Percentiles rank a stretch among this genome's conserved stretches.
phyloP scores from a whole-genome alignment of 2,329 filamentous ascomycete genomes.

The Cadophora gregata region DNA sequence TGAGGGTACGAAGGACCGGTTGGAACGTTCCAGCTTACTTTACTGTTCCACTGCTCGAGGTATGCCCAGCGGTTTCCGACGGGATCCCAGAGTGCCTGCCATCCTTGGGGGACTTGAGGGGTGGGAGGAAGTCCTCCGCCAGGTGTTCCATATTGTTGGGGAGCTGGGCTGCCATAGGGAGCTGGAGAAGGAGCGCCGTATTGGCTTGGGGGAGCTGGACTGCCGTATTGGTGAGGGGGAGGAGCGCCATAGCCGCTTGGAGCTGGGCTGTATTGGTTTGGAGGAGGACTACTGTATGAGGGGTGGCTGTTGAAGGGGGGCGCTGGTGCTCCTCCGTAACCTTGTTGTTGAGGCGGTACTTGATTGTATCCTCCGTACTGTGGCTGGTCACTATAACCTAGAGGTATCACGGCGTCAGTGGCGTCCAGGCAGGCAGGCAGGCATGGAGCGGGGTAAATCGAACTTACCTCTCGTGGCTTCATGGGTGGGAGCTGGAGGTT shows the following conservation, averaged over 20 bases:
- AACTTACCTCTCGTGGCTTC: constrained; percentile 22
- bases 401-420: constrained; percentile 1
- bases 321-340: constrained; percentile 21
- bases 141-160: constrained; percentile 34
- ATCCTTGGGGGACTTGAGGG: constrained; percentile 64
- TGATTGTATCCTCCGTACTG: constrained; percentile 29
- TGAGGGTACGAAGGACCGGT: constrained; percentile 49
- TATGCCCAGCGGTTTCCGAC: constrained; percentile 68
- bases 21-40: constrained; percentile 43
- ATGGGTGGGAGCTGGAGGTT: constrained; percentile 27
- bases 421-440: not conserved
- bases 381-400: constrained; percentile 22
- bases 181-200: constrained; percentile 31
- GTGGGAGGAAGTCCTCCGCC: constrained; percentile 30
- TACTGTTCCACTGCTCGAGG: constrained; percentile 51
- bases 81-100: constrained; percentile 68
- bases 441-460: not conserved
- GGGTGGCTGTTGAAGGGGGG: constrained; percentile 17
- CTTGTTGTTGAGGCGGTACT: constrained; percentile 23
- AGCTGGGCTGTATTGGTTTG: constrained; percentile 21
- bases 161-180: constrained; percentile 39
- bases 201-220: constrained; percentile 18
- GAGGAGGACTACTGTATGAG: constrained; percentile 24
- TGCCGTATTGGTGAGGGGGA: constrained; percentile 28
- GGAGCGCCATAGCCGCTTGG: constrained; percentile 34